Percentiles rank a stretch among this genome's conserved stretches.
Conservation (phyloP, 768 basidiomycete genomes). For the Coprinopsis cinerea region DNA sequence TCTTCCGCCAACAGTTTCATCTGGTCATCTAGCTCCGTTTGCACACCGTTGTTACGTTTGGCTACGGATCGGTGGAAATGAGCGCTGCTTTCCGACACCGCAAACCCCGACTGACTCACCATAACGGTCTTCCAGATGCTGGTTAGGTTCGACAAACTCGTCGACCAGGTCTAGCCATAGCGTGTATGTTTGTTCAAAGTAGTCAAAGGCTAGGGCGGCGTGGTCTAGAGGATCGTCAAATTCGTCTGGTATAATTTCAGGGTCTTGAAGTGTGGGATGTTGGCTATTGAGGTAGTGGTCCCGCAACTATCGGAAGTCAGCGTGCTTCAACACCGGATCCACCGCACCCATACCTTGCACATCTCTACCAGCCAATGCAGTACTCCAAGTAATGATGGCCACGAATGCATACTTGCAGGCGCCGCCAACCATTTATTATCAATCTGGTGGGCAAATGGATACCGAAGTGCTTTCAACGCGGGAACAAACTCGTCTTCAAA, state of each 20-base stretch:
- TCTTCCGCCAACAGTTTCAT: slow-evolving; percentile 39
- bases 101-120: slow-evolving; percentile 35
- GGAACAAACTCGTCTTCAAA: slow-evolving; percentile 81
- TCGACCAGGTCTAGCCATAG: slow-evolving; percentile 65
- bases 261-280: slow-evolving; percentile 63
- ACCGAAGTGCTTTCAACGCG: slow-evolving; percentile 68
- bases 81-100: slow-evolving; percentile 1
- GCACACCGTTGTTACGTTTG: slow-evolving; percentile 65
- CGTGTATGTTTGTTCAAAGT: slow-evolving; percentile 61
- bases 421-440: slow-evolving; percentile 85
- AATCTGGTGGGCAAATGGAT: slow-evolving; percentile 74
- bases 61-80: slow-evolving; percentile 34
- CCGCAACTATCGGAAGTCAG: slow-evolving; percentile 27
- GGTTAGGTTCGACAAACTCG: slow-evolving; percentile 64
- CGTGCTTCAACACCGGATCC: neutral
- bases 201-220: slow-evolving; percentile 71
- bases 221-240: slow-evolving; percentile 73
- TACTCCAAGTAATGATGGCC: slow-evolving; percentile 84
- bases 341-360: slow-evolving; percentile 56
- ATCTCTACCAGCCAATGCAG: slow-evolving; percentile 90
- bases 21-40: slow-evolving; percentile 57
- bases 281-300: slow-evolving; percentile 52
- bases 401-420: slow-evolving; percentile 86
- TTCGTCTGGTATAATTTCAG: slow-evolving; percentile 59
- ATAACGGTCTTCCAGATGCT: slow-evolving; percentile 69